phyloP scores from a whole-genome alignment of 345 rosid genomes.

The Citrus australasica region DNA sequence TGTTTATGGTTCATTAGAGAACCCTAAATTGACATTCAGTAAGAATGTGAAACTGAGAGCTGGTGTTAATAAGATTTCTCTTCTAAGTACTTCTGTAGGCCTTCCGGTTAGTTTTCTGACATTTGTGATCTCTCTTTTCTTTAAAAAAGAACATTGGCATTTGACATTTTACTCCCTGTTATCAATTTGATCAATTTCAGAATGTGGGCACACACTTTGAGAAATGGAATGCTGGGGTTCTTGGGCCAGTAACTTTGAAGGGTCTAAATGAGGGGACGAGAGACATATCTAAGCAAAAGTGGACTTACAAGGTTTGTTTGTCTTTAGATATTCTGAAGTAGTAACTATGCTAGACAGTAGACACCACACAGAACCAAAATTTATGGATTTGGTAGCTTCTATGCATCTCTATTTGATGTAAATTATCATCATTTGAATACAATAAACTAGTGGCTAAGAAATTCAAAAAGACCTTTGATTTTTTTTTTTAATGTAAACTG shows the following conservation, averaged over 20 bases:
- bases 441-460: background rate
- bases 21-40: slow-evolving; percentile 68
- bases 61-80: slow-evolving; percentile 75
- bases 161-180: background rate
- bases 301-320: slow-evolving; percentile 87
- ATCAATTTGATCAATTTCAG: slow-evolving; percentile 33
- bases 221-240: slow-evolving; percentile 87
- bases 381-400: background rate
- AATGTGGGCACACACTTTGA: slow-evolving; percentile 90
- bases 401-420: background rate
- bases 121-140: background rate
- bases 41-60: slow-evolving; percentile 66
- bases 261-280: slow-evolving; percentile 78
- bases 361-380: background rate
- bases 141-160: background rate
- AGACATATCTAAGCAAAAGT: slow-evolving; percentile 80
- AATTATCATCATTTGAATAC: background rate
- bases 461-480: background rate
- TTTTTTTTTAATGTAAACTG: background rate
- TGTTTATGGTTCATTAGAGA: slow-evolving; percentile 57
- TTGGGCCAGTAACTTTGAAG: slow-evolving; percentile 70
- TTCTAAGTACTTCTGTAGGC: slow-evolving; percentile 76
- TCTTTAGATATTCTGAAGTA: slow-evolving; percentile 22
- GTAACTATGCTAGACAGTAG: background rate
- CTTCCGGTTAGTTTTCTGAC: slow-evolving; percentile 63